Base-by-base conservation (phyloP, 108 stramenopile genomes). In the Fistulifera pelliculosa region DNA sequence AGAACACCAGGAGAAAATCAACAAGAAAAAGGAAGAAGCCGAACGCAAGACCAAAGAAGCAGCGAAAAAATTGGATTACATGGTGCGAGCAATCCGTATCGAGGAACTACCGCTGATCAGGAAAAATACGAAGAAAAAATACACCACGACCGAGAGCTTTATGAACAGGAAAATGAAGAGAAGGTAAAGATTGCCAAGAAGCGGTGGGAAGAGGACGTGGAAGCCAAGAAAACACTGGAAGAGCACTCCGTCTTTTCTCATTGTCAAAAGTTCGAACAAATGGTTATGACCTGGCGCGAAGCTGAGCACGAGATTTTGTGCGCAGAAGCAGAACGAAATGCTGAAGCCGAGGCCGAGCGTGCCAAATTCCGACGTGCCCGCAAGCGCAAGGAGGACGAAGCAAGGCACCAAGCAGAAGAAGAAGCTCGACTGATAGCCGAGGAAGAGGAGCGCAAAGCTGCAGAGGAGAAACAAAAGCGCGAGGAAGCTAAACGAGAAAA, bases 1-100 rank as follows among this genome's bases (percentile, higher is more conserved):
- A 62, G 90, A 91, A 54, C 86, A 94, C 54, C 83, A 85, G 38
- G 77, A 82, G 27, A 81, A 85, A 54, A 57, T 76, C 24, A 88
- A 81, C 65, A 94, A 93, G 74, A 88, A 96, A 79, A 79, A 87
- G 59, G 94, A 91, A 38, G 90, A 90, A 49, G 86, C 83, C 18
- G 89, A 93, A 62, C 77, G 93, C 40, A 93, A 89, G 60, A 68
- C 81, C 3, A 74, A 75, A 47, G 90, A 95, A 47, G 74, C 77
- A 48, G 89, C 90, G 14, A 89, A 90, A 63, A 66, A 75, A 11
- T 62, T 96, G 22, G 97, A 96, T 75, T 93, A 95, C 61, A 58
- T 91, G 56, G 84, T 85, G 35, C 87, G 96, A 26, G 96, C 98
- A n/a, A 72, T 94, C 15, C 89, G 96, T 27, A 90, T 95, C 43